Conservation (phyloP, 139 green algal genomes). For the Picochlorum sp. region DNA sequence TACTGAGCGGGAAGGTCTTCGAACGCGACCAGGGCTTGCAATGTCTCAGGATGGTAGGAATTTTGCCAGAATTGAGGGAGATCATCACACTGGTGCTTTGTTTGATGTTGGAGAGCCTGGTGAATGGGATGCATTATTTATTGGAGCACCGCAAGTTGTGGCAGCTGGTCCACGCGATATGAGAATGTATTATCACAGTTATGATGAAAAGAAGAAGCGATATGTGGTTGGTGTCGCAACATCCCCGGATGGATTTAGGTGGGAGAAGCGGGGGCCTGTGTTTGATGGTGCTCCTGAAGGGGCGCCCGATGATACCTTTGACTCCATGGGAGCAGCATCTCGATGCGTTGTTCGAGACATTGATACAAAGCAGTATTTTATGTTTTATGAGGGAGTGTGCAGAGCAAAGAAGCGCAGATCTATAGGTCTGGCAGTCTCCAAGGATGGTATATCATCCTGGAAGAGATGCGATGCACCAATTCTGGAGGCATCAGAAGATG, state of each 20-base stretch:
- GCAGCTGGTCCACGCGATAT: conserved; percentile 59
- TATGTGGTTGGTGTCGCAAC: conserved; percentile 58
- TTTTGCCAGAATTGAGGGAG: conserved; percentile 91
- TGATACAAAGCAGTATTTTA: conserved; percentile 68
- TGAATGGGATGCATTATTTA: conserved; percentile 77
- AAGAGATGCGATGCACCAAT: conserved; percentile 25
- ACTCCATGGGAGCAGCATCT: conserved; percentile 43
- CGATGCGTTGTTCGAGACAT: conserved; percentile 57
- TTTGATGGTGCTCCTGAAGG: conserved; percentile 31
- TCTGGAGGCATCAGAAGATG: conserved; percentile 10
- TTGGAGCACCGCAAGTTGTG: conserved; percentile 71
- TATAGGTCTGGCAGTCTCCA: conserved; percentile 69
- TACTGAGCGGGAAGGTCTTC: conserved; percentile 48
- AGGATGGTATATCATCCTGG: conserved; percentile 58
- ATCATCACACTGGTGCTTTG: conserved; percentile 83
- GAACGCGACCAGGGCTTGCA: conserved; percentile 69
- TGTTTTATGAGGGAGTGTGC: conserved; percentile 86
- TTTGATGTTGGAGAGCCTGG: conserved; percentile 75
- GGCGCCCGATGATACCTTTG: conserved; percentile 29
- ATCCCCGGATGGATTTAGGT: conserved; percentile 70
- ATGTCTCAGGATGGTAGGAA: conserved; percentile 88
- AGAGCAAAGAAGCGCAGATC: conserved; percentile 39
- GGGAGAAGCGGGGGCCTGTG: conserved; percentile 45
- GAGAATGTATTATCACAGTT: conserved; percentile 86
- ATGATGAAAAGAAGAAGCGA: conserved; percentile 24